Evolutionary conservation across 1,139 yeast genomes (phyloP), one percentile per base, ranked within the genome.

Genomic region (Blastobotrys aristatus): DNA sequence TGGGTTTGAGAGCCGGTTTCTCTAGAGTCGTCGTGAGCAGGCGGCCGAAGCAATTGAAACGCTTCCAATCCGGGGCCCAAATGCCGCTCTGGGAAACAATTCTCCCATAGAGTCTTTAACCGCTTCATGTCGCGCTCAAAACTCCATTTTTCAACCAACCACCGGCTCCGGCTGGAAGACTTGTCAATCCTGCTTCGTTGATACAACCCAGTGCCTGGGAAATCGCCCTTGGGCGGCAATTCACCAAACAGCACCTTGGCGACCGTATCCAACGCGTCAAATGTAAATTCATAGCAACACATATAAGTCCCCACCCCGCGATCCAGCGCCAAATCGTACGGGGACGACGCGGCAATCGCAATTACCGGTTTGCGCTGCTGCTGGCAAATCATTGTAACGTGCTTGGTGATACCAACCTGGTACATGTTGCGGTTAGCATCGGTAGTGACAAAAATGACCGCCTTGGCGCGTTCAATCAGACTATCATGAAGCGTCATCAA

Each of bases 361-460:
- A 81, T 69, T 55, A 80, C 67, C 2, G 84, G 84, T 53, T 79
- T 79, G 2, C 80, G 77, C 49, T 70, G 64, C 33, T 64, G 68
- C 7, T 80, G 78, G 62, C 85, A 80, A 18, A 79, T 66, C 22
- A 77, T 70, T 5, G 79, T 71, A 3, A 80, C 75, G 53, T 77
- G 79, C 56, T 80, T 80, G 35, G 81, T 79, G 37, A 80, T 74
- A 2, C 82, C 82, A n/a, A 79, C 75, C 60, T 80, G 85, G 59
- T 79, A 79, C 77, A 79, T 76, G 60, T 80, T 79, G 53, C 84
- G 67, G 27, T 77, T 68, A 6, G 84, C 84, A 57, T 80, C 85
- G 3, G 84, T 77, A 5, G 84, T 79, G 37, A 80, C 67, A 5
- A 80, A 74, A 38, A 80, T 75, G 8, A 80, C 80, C 2, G 77